Evolutionary conservation across 495 filamentous ascomycete species (phyloP).

Genomic region (Opeltia flavorubescens): DNA sequence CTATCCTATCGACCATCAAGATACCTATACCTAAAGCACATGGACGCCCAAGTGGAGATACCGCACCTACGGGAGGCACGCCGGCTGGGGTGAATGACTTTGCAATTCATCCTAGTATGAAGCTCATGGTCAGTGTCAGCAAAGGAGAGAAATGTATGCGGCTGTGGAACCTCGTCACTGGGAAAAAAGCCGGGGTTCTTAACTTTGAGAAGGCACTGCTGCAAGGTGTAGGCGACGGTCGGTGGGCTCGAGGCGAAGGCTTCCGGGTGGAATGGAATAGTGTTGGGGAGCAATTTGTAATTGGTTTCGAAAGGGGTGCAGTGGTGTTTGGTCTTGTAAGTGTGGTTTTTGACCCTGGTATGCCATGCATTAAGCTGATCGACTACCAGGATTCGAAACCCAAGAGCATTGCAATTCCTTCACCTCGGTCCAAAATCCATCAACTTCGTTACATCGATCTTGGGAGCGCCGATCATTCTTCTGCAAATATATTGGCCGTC

Average conservation of each 20-base stretch:
- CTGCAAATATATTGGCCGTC: conserved; percentile 47
- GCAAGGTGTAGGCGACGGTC: conserved; percentile 57
- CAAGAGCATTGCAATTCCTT: conserved; percentile 53
- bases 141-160: conserved; percentile 82
- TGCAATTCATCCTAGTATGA: conserved; percentile 89
- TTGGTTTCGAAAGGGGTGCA: conserved; percentile 76
- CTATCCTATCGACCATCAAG: conserved; percentile 76
- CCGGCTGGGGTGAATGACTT: conserved; percentile 89
- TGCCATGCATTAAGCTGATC: neutral
- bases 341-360: conserved; percentile 5
- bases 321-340: conserved; percentile 69
- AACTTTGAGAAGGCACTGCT: conserved; percentile 62
- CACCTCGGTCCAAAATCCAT: conserved; percentile 64
- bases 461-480: conserved; percentile 27
- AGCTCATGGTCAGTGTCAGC: conserved; percentile 83
- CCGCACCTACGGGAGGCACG: conserved; percentile 65
- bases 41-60: conserved; percentile 81
- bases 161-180: conserved; percentile 93
- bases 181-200: conserved; percentile 83
- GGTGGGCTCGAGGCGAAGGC: conserved; percentile 69
- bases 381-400: conserved; percentile 54
- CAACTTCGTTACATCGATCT: conserved; percentile 55
- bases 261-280: conserved; percentile 67
- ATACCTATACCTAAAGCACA: conserved; percentile 70
- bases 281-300: conserved; percentile 64